These are phyloP conservation scores for Microcyclosporella mali DNA, from an alignment of 2,329 filamentous ascomycete species.

Conservation along the genomic window DNA sequence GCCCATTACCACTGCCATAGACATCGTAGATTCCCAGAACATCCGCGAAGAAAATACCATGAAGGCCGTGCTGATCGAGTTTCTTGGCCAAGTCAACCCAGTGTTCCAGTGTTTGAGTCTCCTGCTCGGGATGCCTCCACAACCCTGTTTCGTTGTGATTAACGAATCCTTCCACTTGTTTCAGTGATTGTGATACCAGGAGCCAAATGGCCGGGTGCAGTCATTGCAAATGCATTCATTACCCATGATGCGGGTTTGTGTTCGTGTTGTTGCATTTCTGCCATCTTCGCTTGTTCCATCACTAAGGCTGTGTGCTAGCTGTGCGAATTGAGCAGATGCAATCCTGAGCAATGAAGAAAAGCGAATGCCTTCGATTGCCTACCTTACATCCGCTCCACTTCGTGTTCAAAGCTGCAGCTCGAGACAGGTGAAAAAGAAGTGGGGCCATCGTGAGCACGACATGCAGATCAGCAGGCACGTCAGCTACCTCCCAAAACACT, in stretches of 20 bases:
- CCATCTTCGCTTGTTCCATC: no score
- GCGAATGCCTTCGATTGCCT: neutral
- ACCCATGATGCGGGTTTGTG: conserved; percentile 35
- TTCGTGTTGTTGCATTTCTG: no score
- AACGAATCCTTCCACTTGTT: neutral
- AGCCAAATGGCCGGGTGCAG: conserved; percentile 41
- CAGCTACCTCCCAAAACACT: conserved; percentile 1
- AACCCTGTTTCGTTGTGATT: conserved; percentile 16
- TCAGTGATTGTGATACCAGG: conserved; percentile 28
- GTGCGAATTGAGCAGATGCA: neutral
- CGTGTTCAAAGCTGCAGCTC: no score
- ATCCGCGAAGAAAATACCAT: conserved; percentile 48
- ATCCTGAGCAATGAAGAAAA: no score
- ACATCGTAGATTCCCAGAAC: conserved; percentile 44
- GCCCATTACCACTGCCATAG: conserved; percentile 34
- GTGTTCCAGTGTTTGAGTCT: conserved; percentile 40
- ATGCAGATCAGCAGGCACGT: conserved; percentile 3
- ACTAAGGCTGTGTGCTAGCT: neutral
- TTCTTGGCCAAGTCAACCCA: conserved; percentile 45
- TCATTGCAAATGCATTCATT: conserved; percentile 46
- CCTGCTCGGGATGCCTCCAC: conserved; percentile 28
- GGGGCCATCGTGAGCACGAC: conserved; percentile 5
- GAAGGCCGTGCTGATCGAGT: conserved; percentile 45
- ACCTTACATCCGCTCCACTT: neutral
- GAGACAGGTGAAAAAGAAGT: neutral